phyloP scores from a whole-genome alignment of 352 stramenopile genomes.

The Phytophthora fragariae region DNA sequence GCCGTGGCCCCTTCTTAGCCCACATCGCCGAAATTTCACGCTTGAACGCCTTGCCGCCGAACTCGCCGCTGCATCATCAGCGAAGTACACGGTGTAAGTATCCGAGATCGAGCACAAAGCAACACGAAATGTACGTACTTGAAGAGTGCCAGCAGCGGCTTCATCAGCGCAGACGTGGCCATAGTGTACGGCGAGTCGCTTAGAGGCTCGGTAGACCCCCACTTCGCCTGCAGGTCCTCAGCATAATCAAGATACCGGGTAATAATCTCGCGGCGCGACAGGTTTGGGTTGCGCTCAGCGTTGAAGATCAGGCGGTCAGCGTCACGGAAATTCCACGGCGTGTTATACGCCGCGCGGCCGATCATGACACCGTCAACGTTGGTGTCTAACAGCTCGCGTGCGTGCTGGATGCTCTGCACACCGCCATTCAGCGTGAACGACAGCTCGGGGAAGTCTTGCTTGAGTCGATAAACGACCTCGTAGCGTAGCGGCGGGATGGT shows the following conservation, averaged over 20 bases:
- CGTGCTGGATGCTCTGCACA: slow-evolving; percentile 93
- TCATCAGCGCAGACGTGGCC: slow-evolving; percentile 83
- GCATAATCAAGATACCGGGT: slow-evolving; percentile 89
- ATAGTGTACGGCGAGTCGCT: slow-evolving; percentile 71
- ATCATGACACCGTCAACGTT: slow-evolving; percentile 92
- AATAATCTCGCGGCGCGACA: slow-evolving; percentile 89
- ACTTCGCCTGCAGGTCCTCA: slow-evolving; percentile 76
- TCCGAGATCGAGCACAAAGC: background rate
- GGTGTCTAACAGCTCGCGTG: slow-evolving; percentile 86
- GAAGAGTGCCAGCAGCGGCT: slow-evolving; percentile 80
- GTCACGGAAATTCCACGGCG: slow-evolving; percentile 89
- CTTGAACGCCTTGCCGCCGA: slow-evolving; percentile 85
- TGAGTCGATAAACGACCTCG: slow-evolving; percentile 94
- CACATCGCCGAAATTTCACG: slow-evolving; percentile 77
- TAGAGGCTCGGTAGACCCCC: slow-evolving; percentile 59
- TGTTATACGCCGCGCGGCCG: slow-evolving; percentile 89
- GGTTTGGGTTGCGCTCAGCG: slow-evolving; percentile 69
- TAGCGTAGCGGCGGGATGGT: slow-evolving; percentile 98
- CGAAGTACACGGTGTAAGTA: background rate
- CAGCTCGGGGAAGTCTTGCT: slow-evolving; percentile 96
- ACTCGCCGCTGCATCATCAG: slow-evolving; percentile 57
- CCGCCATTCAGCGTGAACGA: slow-evolving; percentile 98
- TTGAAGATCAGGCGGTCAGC: slow-evolving; percentile 88
- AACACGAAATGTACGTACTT: slow-evolving; percentile 54
- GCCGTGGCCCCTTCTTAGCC: slow-evolving; percentile 65